phyloP scores from a whole-genome alignment of 2,329 filamentous ascomycete species.

The Colletotrichum tofieldiae region DNA sequence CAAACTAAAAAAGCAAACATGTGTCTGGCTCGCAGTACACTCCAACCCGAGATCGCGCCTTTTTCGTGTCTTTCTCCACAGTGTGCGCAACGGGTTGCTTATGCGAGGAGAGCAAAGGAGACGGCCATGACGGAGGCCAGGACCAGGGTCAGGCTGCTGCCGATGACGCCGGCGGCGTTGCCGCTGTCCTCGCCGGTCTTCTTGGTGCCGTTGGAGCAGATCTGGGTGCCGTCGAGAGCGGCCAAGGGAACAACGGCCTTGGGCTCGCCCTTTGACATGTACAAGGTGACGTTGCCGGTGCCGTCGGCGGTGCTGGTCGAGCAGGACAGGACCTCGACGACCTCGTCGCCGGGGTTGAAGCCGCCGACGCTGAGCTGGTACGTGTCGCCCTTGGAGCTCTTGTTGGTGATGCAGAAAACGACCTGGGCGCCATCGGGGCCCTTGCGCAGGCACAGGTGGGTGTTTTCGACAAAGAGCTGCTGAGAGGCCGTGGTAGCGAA shows the following conservation, averaged over 20 bases:
- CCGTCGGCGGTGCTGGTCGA: conserved; percentile 34
- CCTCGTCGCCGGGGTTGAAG: conserved; percentile 36
- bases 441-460: conserved; percentile 39
- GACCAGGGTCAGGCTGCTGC: conserved; percentile 28
- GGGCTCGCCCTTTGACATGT: conserved; percentile 39
- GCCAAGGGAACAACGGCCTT: conserved; percentile 26
- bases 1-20: conserved; percentile 17
- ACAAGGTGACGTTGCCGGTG: conserved; percentile 41
- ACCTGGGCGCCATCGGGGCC: conserved; percentile 39
- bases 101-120: conserved; percentile 34
- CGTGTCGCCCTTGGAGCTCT: conserved; percentile 35
- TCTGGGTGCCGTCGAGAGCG: conserved; percentile 18
- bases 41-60: conserved; percentile 1
- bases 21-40: conserved; percentile 21
- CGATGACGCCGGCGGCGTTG: conserved; percentile 20
- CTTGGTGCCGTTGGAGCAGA: conserved; percentile 37
- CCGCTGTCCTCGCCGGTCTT: conserved; percentile 23
- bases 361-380: conserved; percentile 39
- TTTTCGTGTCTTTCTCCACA: background rate
- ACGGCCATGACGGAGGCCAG: conserved; percentile 33
- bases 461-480: conserved; percentile 42
- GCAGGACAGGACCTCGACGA: conserved; percentile 38
- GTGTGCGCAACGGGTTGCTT: conserved; percentile 3
- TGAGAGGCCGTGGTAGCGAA: conserved; percentile 36
- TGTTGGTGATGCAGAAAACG: conserved; percentile 43